Conservation (phyloP, 2,329 filamentous ascomycete genomes). For the Helotiales sp. region DNA sequence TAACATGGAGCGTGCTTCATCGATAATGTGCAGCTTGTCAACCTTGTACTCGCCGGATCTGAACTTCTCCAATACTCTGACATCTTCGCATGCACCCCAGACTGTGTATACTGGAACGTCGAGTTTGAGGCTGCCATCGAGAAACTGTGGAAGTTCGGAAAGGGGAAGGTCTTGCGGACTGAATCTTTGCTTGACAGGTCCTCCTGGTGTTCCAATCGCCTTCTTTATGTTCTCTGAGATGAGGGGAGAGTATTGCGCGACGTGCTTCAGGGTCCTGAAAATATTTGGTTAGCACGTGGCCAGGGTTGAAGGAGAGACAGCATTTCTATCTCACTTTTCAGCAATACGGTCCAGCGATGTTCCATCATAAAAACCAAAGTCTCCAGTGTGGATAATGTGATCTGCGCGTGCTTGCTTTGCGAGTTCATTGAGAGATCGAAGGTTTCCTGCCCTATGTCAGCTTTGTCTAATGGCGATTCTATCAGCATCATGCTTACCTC, state of each 20-base stretch:
- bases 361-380: slow-evolving; percentile 99
- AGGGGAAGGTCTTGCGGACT: slow-evolving; percentile 81
- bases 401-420: slow-evolving; percentile 93
- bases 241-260: slow-evolving; percentile 96
- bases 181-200: slow-evolving; percentile 86
- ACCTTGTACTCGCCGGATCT: slow-evolving; percentile 98
- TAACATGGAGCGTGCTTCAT: slow-evolving; percentile 94
- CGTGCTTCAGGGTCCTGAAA: slow-evolving; percentile 89
- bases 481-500: slow-evolving; percentile 56
- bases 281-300: slow-evolving; percentile 36
- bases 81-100: slow-evolving; percentile 98
- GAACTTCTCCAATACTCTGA: slow-evolving; percentile 96
- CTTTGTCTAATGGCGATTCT: slow-evolving; percentile 13
- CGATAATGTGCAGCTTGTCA: slow-evolving; percentile 95
- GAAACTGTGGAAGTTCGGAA: slow-evolving; percentile 87
- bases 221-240: slow-evolving; percentile 80
- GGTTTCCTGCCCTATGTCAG: slow-evolving; percentile 70
- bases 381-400: slow-evolving; percentile 97
- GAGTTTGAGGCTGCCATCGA: slow-evolving; percentile 86
- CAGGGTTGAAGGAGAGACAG: slow-evolving; percentile 4
- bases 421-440: slow-evolving; percentile 93
- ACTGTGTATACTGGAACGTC: slow-evolving; percentile 98
- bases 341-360: slow-evolving; percentile 95
- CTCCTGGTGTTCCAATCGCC: slow-evolving; percentile 67
- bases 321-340: slow-evolving; percentile 74